Base-by-base conservation (phyloP, 352 stramenopile species). In the Phytophthora tentaculata region DNA sequence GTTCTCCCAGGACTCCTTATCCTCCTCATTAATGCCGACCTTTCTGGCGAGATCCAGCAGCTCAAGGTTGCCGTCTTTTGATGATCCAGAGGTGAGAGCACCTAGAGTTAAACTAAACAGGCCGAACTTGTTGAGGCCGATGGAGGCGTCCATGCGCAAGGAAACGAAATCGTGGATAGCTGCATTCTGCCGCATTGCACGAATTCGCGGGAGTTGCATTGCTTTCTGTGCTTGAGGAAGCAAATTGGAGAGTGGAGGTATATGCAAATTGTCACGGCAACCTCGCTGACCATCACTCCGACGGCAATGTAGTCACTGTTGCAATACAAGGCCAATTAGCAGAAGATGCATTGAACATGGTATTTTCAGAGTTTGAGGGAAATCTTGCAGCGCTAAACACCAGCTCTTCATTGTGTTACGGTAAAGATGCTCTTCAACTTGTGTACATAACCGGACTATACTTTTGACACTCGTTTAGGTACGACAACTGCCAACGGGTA, bases 121-220 rank as follows among this genome's bases (percentile, higher is more conserved):
- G n/a, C 55, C 55, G 24, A 22, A 53, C n/a, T 61, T 61, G 41
- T 51, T 51, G 23, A 61, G 37, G 54, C 39, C 22, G 24, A 61
- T 37, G 39, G 54, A 23, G 1, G 54, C 54, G 12, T 61, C 54
- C 2, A 23, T 22, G n/a, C 54, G 17, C 24, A 16, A 28, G 6
- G 54, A 20, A n/a, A 23, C 12, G 12, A 51, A 44, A 28, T 37
- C 54, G 12, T 19, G 39, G n/a, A 61, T 19, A 4, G 24, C 10
- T 12, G 55, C 24, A 17, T 61, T 53, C 13, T n/a, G 20, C 3
- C 55, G 55, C 17, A 61, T 43, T 1, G 23, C 24, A 22, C 24
- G 39, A 16, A 61, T 44, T 8, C 10, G 14, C 24, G 54, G 54
- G 2, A 61, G 3, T 6, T 6, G 54, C 54, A 61, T 61, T 26